Evolutionary conservation across 768 basidiomycete genomes (phyloP).

Genomic region (Kwoniella sp.): DNA sequence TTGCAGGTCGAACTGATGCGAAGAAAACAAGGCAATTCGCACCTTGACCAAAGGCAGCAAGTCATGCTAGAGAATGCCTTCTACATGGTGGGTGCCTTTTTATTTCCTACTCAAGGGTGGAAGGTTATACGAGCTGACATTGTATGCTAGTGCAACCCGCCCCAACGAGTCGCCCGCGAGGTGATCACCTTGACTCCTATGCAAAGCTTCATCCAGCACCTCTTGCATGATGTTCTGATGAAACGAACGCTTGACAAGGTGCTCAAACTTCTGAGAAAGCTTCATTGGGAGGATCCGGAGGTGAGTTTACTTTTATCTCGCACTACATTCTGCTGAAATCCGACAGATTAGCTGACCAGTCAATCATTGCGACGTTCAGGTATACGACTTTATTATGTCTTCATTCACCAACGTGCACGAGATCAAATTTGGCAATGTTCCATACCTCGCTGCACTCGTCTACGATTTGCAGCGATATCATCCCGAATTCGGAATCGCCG

Average conservation of each 20-base stretch:
- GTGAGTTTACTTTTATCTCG: conserved; percentile 36
- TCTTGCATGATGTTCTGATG: conserved; percentile 89
- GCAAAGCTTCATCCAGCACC: conserved; percentile 90
- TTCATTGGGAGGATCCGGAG: conserved; percentile 85
- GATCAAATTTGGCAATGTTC: conserved; percentile 86
- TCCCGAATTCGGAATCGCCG: conserved; percentile 78
- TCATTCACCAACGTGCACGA: conserved; percentile 99
- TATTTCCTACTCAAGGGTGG: too few relatives aligned
- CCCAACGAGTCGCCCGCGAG: conserved; percentile 81
- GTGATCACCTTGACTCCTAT: conserved; percentile 82
- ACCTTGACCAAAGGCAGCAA: conserved; percentile 86
- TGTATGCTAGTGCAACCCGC: conserved; percentile 81
- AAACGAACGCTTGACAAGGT: conserved; percentile 97
- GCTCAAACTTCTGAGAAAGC: conserved; percentile 83
- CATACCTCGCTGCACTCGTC: conserved; percentile 87
- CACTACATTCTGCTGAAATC: neutral
- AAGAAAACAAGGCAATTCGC: conserved; percentile 88
- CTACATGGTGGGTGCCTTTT: conserved; percentile 80
- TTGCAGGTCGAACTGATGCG: conserved; percentile 85
- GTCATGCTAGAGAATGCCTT: conserved; percentile 95
- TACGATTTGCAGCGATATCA: conserved; percentile 94
- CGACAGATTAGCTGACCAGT: neutral
- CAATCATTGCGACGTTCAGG: conserved; percentile 46
- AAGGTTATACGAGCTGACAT: conserved; percentile 3
- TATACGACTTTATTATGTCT: conserved; percentile 72